Base-by-base conservation (phyloP, 805 yeast genomes). In the Wickerhamiella parazyma region DNA sequence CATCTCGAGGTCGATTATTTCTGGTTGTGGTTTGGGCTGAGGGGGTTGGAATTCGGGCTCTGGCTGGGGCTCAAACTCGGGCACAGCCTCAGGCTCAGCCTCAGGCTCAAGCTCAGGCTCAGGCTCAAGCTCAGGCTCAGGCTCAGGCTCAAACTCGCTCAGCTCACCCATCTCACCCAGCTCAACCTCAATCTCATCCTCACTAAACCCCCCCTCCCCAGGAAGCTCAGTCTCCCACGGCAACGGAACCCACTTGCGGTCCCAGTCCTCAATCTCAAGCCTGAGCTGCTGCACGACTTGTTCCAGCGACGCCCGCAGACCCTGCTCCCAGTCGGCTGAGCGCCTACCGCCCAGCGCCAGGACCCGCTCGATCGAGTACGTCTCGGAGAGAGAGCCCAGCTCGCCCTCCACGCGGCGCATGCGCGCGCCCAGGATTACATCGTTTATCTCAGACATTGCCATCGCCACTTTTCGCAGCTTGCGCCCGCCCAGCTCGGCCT, bases 181-280 rank as follows among this genome's bases (percentile, higher is more conserved):
- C 16, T 28, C 33, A 11, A 4, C 10, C 33, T 28, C 38, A 21
- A 18, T 35, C 9, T 20, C n/a, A n/a, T 21, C 26, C 6, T 25
- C 38, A 14, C 24, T 21, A 5, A 8, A 8, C 8, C 5, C 24
- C 24, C 8, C 24, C 8, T 21, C 24, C 24, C 24, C 8, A 8
- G 24, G 24, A 5, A 21, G 24, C 24, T 21, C 24, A 5, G 4
- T 14, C 19, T 38, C 41, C 41, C 41, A 38, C 3, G 41, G 41
- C 10, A 38, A 28, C 20, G 41, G 41, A 17, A 19, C 18, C 41
- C 41, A 38, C 16, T 24, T 26, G 22, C 21, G 25, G 12, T 38
- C 41, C 34, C 34, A 38, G 17, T 38, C 41, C 20, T 28, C 20
- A 24, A 38, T 38, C 18, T 38, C 41, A 2, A 6, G 3, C 17